Conservation (phyloP, 176 grass and related monocot genomes). For the Eleusine indica region DNA sequence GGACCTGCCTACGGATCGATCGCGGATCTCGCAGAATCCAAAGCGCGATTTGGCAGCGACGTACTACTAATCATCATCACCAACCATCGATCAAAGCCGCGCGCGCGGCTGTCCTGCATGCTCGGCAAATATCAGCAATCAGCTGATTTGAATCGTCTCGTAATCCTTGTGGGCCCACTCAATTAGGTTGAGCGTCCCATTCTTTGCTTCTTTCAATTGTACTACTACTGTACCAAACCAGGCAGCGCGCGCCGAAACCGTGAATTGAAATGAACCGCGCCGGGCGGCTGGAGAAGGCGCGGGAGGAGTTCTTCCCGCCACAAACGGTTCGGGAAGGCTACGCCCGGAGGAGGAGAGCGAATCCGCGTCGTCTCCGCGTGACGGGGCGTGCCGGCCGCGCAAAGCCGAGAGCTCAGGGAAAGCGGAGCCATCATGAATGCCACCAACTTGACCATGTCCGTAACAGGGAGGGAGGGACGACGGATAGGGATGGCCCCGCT, state of each 20-base stretch:
- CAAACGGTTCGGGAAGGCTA: neutral
- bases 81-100: neutral
- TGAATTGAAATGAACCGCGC: too few species aligned
- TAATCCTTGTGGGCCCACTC: neutral
- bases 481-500: slow-evolving; percentile 2
- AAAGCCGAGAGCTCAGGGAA: neutral
- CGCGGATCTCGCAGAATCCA: neutral
- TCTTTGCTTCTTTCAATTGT: neutral
- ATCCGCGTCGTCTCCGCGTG: slow-evolving; percentile 35
- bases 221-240: neutral
- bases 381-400: too few species aligned
- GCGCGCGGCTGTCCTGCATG: too few species aligned
- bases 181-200: neutral
- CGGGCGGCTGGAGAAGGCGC: neutral
- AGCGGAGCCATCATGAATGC: neutral
- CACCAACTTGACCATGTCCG: neutral
- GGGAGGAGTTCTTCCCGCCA: slow-evolving; percentile 21
- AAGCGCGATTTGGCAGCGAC: neutral
- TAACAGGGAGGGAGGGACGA: neutral
- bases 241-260: too few species aligned
- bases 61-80: neutral
- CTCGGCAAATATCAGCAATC: neutral
- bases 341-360: neutral
- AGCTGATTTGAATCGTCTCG: neutral
- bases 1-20: neutral